Evolutionary conservation across 2,329 filamentous ascomycete species (phyloP), one percentile per base, ranked within the genome.

Genomic region (Fusarium tupiense): DNA sequence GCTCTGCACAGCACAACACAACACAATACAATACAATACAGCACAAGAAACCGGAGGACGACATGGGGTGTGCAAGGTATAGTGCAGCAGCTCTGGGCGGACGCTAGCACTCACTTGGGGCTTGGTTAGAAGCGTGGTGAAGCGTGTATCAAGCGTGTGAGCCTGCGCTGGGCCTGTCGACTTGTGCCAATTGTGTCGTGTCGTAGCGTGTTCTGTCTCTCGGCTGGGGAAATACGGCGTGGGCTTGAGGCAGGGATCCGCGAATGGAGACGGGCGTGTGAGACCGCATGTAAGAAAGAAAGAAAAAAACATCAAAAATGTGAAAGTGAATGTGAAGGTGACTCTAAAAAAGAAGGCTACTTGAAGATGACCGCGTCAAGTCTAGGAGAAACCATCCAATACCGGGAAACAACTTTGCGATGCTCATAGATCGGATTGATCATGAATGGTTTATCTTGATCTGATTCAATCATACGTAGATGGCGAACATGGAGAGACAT

Each of bases 121-220:
- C 63, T 73, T 71, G 52, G 56, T 40, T 29, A 64, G 52, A 63
- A 75, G 66, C 65, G 63, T 73, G 56, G 73, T 76, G 69, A 73
- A 74, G 71, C 71, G 71, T 73, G 71, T 73, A 63, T 73, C 52
- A 66, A 73, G 65, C 71, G 69, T 73, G 69, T 72, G 68, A 69
- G 67, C 63, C 68, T 66, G 47, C 60, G 59, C 71, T 74, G 67
- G 72, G 57, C 59, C 58, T 58, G 71, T 29, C 56, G 56, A 67
- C 58, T 73, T 77, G 74, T 78, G 74, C 76, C 76, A 78, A 76
- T 75, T 78, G 69, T 78, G 76, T 77, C 75, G 76, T 77, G 75
- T 78, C 74, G 74, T 76, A 77, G 76, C 76, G 76, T 77, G 76
- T 76, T 77, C 76, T 77, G 76, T 75, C 69, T 74, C 74, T 77